Conservation (phyloP, 345 rosid genomes). For the Rhodomyrtus tomentosa region DNA sequence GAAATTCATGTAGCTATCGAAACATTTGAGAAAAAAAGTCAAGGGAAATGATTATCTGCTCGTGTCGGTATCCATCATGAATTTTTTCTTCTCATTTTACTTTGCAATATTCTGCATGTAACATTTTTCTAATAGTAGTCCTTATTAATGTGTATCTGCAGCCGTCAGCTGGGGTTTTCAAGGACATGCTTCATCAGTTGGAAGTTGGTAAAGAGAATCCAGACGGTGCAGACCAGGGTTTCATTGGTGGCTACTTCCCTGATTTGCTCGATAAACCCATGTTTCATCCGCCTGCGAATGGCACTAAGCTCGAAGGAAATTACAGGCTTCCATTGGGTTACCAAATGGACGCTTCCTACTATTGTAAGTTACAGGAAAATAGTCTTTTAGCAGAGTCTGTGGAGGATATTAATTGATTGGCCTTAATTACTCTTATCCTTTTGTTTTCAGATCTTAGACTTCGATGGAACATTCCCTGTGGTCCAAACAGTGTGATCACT, state of each 20-base stretch:
- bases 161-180: conserved; percentile 71
- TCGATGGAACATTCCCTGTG: conserved; percentile 88
- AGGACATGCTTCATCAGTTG: conserved; percentile 68
- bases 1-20: neutral
- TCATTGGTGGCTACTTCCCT: conserved; percentile 77
- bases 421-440: neutral
- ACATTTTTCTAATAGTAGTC: neutral
- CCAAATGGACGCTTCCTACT: conserved; percentile 97
- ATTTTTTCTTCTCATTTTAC: neutral
- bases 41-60: neutral
- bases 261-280: conserved; percentile 71
- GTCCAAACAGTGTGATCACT: conserved; percentile 89
- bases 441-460: conserved; percentile 56
- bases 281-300: conserved; percentile 57
- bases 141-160: conserved; percentile 3
- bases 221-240: conserved; percentile 99
- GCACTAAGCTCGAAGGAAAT: conserved; percentile 40
- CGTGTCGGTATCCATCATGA: neutral
- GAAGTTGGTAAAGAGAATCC: conserved; percentile 48
- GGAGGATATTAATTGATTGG: neutral
- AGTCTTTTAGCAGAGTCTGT: neutral
- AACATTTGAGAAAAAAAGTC: neutral
- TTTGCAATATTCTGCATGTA: neutral
- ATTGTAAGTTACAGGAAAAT: conserved; percentile 36
- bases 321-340: conserved; percentile 93